Evolutionary conservation across 148 eudicot genomes (phyloP), one percentile per base, ranked within the genome.

Genomic region (Chenopodium album): DNA sequence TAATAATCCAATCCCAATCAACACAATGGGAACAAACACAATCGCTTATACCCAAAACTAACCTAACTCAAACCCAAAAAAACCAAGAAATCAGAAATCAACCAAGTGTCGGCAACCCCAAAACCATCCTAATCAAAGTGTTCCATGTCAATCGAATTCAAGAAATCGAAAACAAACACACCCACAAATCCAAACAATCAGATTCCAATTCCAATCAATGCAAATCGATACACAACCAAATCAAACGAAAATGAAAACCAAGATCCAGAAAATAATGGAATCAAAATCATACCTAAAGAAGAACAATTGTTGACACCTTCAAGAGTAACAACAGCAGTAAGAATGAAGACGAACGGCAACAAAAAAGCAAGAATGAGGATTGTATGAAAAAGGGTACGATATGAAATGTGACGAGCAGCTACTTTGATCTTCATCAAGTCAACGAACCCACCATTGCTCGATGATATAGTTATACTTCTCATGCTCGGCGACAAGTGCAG

Each of bases 261-360:
- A n/a, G 32, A 23, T n/a, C 31, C 69, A 8, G 14, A 65, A 65
- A 65, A 26, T 4, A 65, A 9, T 65, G 6, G 10, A n/a, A 71
- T 20, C 20, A 50, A 50, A 50, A 50, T 50, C 54, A 75, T 92
- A 96, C 99, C 99, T 32, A 94, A 84, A 31, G 99, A 94, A 66
- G 99, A 96, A 80, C 99, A 94, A 84, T 96, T 96, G 91, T 96
- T 96, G 91, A 94, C 94, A 84, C 98, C 99, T 90, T 96, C 99
- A 77, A 96, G 98, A 85, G 99, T 96, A 80, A 96, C 94, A 63
- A 96, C 73, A 28, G 99, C 99, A 37, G 99, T 96, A 56, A 96
- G 90, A 76, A 96, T 94, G 89, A 96, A 96, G 65, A 94, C 95
- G 44, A 96, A 96, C 3, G 99, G 99, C 88, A 96, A 87, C 70